Evolutionary conservation across 2,329 filamentous ascomycete genomes (phyloP), one percentile per base, ranked within the genome.

Genomic region (Rhexocercosporidium sp.): DNA sequence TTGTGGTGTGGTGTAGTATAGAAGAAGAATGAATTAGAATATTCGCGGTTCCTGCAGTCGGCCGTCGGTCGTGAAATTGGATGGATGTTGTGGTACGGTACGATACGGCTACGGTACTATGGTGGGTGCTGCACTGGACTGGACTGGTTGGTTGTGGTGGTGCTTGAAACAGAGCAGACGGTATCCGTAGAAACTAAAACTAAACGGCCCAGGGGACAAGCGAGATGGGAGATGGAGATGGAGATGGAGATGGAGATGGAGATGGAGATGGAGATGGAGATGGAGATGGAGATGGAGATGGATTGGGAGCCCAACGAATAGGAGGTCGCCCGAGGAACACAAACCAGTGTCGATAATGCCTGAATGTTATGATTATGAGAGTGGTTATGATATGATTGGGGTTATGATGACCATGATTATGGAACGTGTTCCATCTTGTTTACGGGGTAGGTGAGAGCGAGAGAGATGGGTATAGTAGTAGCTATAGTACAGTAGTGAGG

Each of bases 121-220:
- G n/a, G n/a, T n/a, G n/a, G n/a, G n/a, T n/a, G n/a, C n/a, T n/a
- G n/a, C n/a, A n/a, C n/a, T n/a, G n/a, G n/a, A n/a, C n/a, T n/a
- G n/a, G n/a, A n/a, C n/a, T n/a, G n/a, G n/a, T n/a, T n/a, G n/a
- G n/a, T n/a, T n/a, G n/a, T n/a, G n/a, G n/a, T n/a, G n/a, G n/a
- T n/a, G n/a, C n/a, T n/a, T n/a, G n/a, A n/a, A n/a, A n/a, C n/a
- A n/a, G n/a, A n/a, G n/a, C n/a, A n/a, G 11, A 20, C 20, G 39
- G 64, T 66, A 54, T 47, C 64, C 51, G 29, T 46, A 62, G 64
- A 66, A 62, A 66, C 64, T 66, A 66, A 56, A 59, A 20, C 25
- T 39, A n/a, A 34, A 44, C 53, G 41, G 31, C 31, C 22, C 9
- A 34, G 61, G 61, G 27, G 46, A 18, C 8, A 56, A 54, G 62